Conservation (phyloP, 768 basidiomycete species). For the Pisolithus albus region DNA sequence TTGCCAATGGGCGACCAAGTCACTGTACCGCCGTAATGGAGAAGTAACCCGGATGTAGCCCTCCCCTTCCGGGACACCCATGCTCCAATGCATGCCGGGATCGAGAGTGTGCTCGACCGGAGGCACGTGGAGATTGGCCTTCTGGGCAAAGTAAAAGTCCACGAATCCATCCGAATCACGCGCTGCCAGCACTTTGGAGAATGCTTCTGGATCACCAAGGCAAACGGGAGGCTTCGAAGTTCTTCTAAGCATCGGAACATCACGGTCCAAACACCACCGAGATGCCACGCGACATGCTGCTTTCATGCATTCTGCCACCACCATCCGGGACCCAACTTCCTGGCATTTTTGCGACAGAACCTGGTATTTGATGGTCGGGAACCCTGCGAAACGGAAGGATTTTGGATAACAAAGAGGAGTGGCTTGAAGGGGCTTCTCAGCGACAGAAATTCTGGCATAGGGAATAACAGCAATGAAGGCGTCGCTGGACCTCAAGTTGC, state of each 20-base stretch:
- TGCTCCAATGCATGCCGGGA: conserved; percentile 55
- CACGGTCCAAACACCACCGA: conserved; percentile 52
- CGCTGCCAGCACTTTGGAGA: conserved; percentile 41
- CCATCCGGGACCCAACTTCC: conserved; percentile 38
- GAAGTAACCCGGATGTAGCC: conserved; percentile 84
- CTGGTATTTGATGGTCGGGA: conserved; percentile 43
- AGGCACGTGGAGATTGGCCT: conserved; percentile 28
- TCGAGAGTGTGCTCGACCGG: conserved; percentile 40
- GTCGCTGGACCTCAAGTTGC: conserved; percentile 15
- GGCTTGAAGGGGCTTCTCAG: conserved; percentile 26
- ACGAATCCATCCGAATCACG: conserved; percentile 45
- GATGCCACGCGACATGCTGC: conserved; percentile 72
- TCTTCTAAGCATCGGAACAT: conserved; percentile 62
- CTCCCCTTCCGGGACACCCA: conserved; percentile 66
- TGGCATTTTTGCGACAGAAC: conserved; percentile 25
- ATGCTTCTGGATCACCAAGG: conserved; percentile 22
- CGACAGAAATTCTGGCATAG: conserved; percentile 21
- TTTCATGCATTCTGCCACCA: conserved; percentile 82
- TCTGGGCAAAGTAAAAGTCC: conserved; percentile 29
- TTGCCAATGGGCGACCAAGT: conserved; percentile 88
- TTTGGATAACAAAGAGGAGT: conserved; percentile 22
- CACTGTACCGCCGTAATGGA: conserved; percentile 78
- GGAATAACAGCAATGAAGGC: conserved; percentile 22
- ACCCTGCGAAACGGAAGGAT: conserved; percentile 37
- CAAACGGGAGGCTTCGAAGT: conserved; percentile 28